Base-by-base conservation (phyloP, 2,329 filamentous ascomycete genomes). In the Fusarium abutilonis region DNA sequence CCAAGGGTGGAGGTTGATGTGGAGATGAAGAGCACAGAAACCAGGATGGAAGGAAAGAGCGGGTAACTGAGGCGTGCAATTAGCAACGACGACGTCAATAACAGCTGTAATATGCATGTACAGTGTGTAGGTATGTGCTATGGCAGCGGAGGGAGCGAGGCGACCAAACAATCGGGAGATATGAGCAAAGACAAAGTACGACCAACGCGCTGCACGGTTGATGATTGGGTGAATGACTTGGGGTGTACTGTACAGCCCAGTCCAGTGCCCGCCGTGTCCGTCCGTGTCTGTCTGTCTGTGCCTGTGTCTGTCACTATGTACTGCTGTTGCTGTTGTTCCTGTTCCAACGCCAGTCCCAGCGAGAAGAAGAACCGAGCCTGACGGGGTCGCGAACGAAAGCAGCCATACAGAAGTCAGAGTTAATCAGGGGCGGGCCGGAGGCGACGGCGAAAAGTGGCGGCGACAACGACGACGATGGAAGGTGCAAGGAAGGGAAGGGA, bases 1-100 rank as follows among this genome's bases (percentile, higher is more conserved):
- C 42, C 52, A 53, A 54, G 61, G 50, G 61, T 65, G 61, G 60
- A 56, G 58, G 58, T 61, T 43, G 52, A 61, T 64, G 61, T 64
- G 61, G 61, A 64, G 61, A 64, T 62, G 51, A 38, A 50, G 53
- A 54, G 46, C 47, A 61, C 50, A 39, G 45, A 55, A 59, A 59
- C 57, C 41, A 43, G 50, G 56, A 61, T 60, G 31, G 44, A 56
- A 49, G 49, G 31, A 11, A 60, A 64, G 21, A 36, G 38, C 38
- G 19, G 43, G 44, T 34, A 41, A 9, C 19, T 6, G 14, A 14
- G 61, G 61, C 13, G 61, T 64, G 52, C 10, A 26, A 17, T 15
- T 64, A 65, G 43, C 17, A 48, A 41, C 31, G 21, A 51, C 61
- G 56, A 65, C 61, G 61, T 64, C 61, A 64, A 65, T 38, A 61